phyloP scores from a whole-genome alignment of 2,329 filamentous ascomycete species.

The Pyrenochaeta sp. region DNA sequence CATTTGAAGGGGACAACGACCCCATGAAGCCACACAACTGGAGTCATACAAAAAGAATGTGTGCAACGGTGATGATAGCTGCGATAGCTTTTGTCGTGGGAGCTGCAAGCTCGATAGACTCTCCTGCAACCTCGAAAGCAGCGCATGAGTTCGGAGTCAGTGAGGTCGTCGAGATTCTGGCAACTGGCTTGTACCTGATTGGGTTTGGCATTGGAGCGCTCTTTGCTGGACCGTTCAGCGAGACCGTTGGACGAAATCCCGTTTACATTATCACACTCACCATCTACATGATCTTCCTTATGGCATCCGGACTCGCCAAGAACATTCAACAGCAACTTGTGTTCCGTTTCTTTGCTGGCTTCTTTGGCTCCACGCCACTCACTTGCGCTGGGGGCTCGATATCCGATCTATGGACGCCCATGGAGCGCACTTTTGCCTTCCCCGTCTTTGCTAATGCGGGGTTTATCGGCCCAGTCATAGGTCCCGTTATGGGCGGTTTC shows the following conservation, averaged over 20 bases:
- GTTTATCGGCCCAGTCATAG: conserved; percentile 26
- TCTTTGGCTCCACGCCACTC: conserved; percentile 53
- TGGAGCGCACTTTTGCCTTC: conserved; percentile 37
- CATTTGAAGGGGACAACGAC: conserved; percentile 48
- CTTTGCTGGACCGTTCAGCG: conserved; percentile 57
- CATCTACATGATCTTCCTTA: conserved; percentile 43
- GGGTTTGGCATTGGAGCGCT: conserved; percentile 58
- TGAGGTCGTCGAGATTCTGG: conserved; percentile 55
- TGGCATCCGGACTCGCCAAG: conserved; percentile 46
- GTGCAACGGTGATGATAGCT: conserved; percentile 46
- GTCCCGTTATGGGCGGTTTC: conserved; percentile 53
- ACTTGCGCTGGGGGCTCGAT: conserved; percentile 30
- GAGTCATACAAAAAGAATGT: conserved; percentile 36
- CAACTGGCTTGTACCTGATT: conserved; percentile 56
- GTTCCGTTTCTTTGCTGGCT: conserved; percentile 60
- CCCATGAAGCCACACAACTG: conserved; percentile 51
- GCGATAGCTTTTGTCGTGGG: conserved; percentile 60
- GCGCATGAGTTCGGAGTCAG: conserved; percentile 56
- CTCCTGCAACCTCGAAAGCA: conserved; percentile 59
- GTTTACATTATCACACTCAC: conserved; percentile 40
- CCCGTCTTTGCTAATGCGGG: conserved; percentile 33
- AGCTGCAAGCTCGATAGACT: conserved; percentile 63
- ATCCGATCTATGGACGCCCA: conserved; percentile 28
- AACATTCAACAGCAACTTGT: conserved; percentile 60
- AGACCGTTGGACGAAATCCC: conserved; percentile 55